Base-by-base conservation (phyloP, 2,329 filamentous ascomycete genomes). In the Pyrenophora seminiperda region DNA sequence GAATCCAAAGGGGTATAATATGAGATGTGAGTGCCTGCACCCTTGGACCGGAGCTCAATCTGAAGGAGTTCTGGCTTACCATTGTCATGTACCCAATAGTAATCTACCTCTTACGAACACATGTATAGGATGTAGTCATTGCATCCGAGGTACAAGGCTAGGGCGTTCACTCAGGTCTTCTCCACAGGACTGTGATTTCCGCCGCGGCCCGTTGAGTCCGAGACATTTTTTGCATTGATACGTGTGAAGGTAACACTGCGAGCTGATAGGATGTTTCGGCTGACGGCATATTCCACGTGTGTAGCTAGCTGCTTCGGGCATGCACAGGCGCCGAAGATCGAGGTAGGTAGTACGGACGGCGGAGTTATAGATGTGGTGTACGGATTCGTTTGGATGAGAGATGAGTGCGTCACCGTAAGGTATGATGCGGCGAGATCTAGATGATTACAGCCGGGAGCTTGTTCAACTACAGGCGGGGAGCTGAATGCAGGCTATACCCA, bases 211-310 rank as follows among this genome's bases (percentile, higher is more conserved):
- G 24, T 10, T 27, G 24, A 27, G 24, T 4, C 7, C 24, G 24
- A 27, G 24, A 27, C 24, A 22, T 7, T 18, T 22, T 11, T 15
- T 33, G 18, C 22, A 11, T 33, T 9, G 19, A 32, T 42, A 42
- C 7, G n/a, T 13, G 14, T 17, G 10, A 18, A 27, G 34, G 24
- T 27, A 27, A 10, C 11, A 29, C 19, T 24, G 20, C 40, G 43
- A 24, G 43, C 29, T 40, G 43, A 19, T 18, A 13, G 17, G 7
- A 39, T 37, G 20, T 15, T 32, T 37, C 27, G 14, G 34, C 27
- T 39, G 43, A 40, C 43, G 31, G 19, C 27, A 46, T 18, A 20
- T 38, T 46, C 34, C 34, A 32, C n/a, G 24, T 27, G 24, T 27
- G 24, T 4, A 7, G 24, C 24, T 27, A 27, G 24, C 24, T 10